A percentile compares a stretch with the other conserved stretches of the same genome.
Conservation (phyloP, 768 basidiomycete genomes). For the Scleroderma citrinum region DNA sequence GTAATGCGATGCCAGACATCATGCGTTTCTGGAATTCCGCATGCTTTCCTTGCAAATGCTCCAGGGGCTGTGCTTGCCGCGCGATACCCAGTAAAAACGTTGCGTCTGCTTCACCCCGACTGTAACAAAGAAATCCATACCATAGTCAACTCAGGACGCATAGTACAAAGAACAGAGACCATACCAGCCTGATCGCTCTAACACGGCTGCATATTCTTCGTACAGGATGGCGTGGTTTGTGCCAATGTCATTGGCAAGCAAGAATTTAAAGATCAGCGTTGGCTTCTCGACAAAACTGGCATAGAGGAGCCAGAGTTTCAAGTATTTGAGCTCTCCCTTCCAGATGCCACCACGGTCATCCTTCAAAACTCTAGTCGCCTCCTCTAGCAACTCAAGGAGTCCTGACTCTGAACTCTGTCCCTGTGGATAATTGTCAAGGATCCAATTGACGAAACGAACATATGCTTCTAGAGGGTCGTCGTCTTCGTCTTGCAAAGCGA, state of each 20-base stretch:
- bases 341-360: conserved; percentile 70
- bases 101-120: conserved; percentile 85
- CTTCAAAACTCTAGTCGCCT: conserved; percentile 82
- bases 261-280: conserved; percentile 81
- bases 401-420: conserved; percentile 86
- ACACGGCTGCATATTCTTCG: conserved; percentile 83
- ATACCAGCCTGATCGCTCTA: conserved; percentile 81
- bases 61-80: conserved; percentile 72
- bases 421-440: conserved; percentile 89
- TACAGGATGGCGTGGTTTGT: conserved; percentile 76
- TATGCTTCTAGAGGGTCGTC: conserved; percentile 85
- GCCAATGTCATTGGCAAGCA: conserved; percentile 89
- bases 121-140: conserved; percentile 24
- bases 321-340: conserved; percentile 75
- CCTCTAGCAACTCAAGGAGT: conserved; percentile 87
- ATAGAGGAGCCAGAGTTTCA: conserved; percentile 93
- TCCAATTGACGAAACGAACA: conserved; percentile 83
- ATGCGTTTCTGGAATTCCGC: conserved; percentile 89
- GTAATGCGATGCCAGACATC: conserved; percentile 49
- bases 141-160: conserved; percentile 21
- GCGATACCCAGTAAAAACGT: conserved; percentile 86
- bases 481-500: conserved; percentile 69
- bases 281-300: conserved; percentile 89
- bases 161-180: conserved; percentile 19
- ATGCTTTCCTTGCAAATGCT: conserved; percentile 71